phyloP scores from a whole-genome alignment of 352 stramenopile species.

The Pilasporangium apinafurcum region DNA sequence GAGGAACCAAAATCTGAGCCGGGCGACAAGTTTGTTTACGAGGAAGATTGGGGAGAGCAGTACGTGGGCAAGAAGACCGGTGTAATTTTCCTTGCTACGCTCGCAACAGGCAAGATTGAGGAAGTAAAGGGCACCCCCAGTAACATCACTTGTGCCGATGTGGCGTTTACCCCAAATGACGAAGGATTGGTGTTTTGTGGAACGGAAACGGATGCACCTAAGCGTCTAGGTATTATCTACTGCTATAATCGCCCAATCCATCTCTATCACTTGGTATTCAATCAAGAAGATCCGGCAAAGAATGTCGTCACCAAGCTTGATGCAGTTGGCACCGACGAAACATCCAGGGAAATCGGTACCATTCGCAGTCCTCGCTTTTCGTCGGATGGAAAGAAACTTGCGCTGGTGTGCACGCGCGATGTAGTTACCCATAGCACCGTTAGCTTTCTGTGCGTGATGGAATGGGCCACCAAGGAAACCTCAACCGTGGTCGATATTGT shows the following conservation, averaged over 20 bases:
- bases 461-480: constrained; percentile 58
- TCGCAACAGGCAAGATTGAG: constrained; percentile 56
- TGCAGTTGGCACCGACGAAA: constrained; percentile 23
- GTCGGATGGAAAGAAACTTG: constrained; percentile 51
- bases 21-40: constrained; percentile 58
- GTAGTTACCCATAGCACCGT: constrained; percentile 72
- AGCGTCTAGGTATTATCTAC: constrained; percentile 77
- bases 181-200: constrained; percentile 58
- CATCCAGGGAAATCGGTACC: constrained; percentile 31
- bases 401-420: constrained; percentile 63
- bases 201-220: constrained; percentile 45
- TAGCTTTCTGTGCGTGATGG: constrained; percentile 51
- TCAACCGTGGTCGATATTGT: constrained; percentile 60
- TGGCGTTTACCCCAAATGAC: constrained; percentile 52
- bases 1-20: constrained; percentile 8
- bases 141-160: constrained; percentile 61
- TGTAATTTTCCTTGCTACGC: constrained; percentile 56
- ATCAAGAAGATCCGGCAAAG: constrained; percentile 11
- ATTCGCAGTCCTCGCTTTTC: constrained; percentile 62
- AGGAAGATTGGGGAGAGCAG: constrained; percentile 83
- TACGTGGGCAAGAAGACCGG: constrained; percentile 73
- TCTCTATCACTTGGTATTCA: constrained; percentile 46
- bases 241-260: constrained; percentile 78
- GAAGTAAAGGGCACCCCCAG: constrained; percentile 44
- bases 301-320: constrained; percentile 34